Evolutionary conservation across 805 yeast genomes (phyloP), one percentile per base, ranked within the genome.

Genomic region (Cyberlindnera mycetangii): DNA sequence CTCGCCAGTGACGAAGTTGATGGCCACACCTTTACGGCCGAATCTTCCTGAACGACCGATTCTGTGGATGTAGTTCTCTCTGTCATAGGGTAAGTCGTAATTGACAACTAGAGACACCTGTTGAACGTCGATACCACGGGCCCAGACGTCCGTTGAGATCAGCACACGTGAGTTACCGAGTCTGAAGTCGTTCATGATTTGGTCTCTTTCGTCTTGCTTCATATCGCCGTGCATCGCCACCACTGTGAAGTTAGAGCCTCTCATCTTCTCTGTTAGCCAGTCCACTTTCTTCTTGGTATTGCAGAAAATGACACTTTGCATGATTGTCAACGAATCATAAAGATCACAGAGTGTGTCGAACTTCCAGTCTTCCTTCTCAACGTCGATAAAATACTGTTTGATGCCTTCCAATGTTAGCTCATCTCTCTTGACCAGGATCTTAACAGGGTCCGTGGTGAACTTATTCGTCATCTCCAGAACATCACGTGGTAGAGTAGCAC

Each of bases 41-140:
- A 92, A 92, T 66, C 99, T 83, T 53, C 98, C 99, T 56, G 96
- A 89, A 69, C 99, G 84, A 68, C 99, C 99, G 56, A 92, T 92
- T 71, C 99, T 81, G 75, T 92, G 99, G 62, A 92, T 83, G 69
- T 92, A 92, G 77, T 92, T 92, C 69, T 92, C 98, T 65, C 84
- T 82, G 76, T 93, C 89, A 53, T 79, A 68, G 45, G 99, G 98
- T 66, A 92, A 72, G 69, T 92, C 99, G 71, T 87, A 92, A 77
- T 92, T 92, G 62, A 92, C 88, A 49, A 92, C 99, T 55, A 92
- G 71, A 11, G 97, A 90, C 39, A 92, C 97, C 66, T 92, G 98
- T 74, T 92, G 99, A 49, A 92, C 98, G 70, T 92, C 99, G 55
- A 92, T 93, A 64, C 99, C 99, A 70, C 99, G 79, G 40, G 99